phyloP scores from a whole-genome alignment of 108 stramenopile species.

The Mayamaea pseudoterrestris region DNA sequence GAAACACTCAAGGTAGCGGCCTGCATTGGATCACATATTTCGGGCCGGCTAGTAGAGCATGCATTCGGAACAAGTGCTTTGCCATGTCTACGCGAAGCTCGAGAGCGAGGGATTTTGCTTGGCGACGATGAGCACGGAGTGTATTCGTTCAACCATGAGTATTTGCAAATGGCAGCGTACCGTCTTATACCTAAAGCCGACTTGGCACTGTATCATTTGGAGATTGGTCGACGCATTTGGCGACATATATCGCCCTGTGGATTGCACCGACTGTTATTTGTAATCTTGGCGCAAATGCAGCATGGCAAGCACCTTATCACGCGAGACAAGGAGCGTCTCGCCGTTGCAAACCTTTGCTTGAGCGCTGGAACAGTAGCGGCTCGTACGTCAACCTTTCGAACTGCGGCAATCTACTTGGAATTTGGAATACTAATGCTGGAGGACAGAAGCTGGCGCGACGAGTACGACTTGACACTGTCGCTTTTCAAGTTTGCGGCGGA shows the following conservation, averaged over 20 bases:
- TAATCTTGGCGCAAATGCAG: conserved; percentile 31
- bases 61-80: conserved; percentile 3
- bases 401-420: conserved; percentile 29
- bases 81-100: background rate
- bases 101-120: background rate
- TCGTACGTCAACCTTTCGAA: conserved; percentile 22
- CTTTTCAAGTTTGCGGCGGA: conserved; percentile 41
- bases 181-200: conserved; percentile 22
- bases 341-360: conserved; percentile 29
- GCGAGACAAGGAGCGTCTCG: conserved; percentile 9
- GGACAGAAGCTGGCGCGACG: conserved; percentile 33
- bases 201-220: conserved; percentile 26
- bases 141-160: conserved; percentile 18
- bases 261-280: conserved; percentile 20
- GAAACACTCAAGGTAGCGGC: conserved; percentile 20
- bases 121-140: background rate
- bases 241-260: conserved; percentile 18
- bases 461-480: conserved; percentile 41
- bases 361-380: conserved; percentile 31
- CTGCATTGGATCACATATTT: conserved; percentile 17
- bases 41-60: conserved; percentile 3
- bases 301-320: conserved; percentile 19
- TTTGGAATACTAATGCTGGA: conserved; percentile 36
- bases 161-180: conserved; percentile 27
- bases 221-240: conserved; percentile 35